These are phyloP conservation scores for Porphyra umbilicalis DNA, from an alignment of 31 red algal species.

Conservation along the genomic window DNA sequence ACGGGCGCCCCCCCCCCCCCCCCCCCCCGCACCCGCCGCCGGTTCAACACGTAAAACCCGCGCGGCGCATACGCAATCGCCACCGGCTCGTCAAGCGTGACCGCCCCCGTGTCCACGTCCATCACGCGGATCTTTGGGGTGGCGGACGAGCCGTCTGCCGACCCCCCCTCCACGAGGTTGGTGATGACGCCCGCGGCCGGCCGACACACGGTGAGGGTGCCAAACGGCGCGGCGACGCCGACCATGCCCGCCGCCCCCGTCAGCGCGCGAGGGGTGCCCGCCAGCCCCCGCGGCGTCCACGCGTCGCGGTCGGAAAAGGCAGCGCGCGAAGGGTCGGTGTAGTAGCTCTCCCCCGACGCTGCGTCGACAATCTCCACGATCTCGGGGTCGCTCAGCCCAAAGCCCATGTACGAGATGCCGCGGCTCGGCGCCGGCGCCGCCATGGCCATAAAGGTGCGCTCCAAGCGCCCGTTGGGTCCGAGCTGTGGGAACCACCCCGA, in stretches of 20 bases:
- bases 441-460: background rate
- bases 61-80: too few relatives aligned
- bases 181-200: background rate
- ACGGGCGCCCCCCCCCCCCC: too few relatives aligned
- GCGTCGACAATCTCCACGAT: background rate
- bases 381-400: background rate
- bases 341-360: background rate
- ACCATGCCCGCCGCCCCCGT: background rate
- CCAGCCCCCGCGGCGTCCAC: background rate
- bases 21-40: too few relatives aligned
- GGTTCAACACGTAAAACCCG: too few relatives aligned
- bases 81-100: too few relatives aligned
- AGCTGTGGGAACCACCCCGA: background rate
- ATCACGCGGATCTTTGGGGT: too few relatives aligned
- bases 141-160: too few relatives aligned
- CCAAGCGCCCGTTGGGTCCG: background rate
- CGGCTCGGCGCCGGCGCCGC: too few relatives aligned
- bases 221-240: too few relatives aligned
- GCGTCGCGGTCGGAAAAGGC: background rate
- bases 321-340: too few relatives aligned
- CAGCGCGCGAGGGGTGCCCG: background rate
- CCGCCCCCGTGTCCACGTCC: too few relatives aligned
- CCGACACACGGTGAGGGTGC: background rate
- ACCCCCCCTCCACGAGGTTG: too few relatives aligned
- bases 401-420: background rate